Percentiles rank a stretch among this genome's conserved stretches.
Conservation (phyloP, 305 asterid genomes). For the Fraxinus velutina region DNA sequence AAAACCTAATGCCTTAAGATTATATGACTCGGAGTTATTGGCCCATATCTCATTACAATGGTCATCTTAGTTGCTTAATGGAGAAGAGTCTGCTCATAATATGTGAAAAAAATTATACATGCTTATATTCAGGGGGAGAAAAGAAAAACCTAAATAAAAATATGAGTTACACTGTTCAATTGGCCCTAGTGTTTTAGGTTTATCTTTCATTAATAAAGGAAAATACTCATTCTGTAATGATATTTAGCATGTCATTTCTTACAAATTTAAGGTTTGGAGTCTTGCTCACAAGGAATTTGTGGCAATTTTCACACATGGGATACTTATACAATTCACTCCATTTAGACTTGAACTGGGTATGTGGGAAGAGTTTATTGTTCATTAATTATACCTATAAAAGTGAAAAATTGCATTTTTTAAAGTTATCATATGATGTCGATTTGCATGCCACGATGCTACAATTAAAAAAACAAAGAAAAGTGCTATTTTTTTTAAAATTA, state of each 20-base stretch:
- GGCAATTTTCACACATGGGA: background rate
- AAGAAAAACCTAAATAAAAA: too few species aligned
- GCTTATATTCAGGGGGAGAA: background rate
- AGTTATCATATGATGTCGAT: background rate
- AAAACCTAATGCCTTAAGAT: too few species aligned
- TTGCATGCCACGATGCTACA: background rate
- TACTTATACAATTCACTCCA: background rate
- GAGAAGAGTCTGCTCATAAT: background rate
- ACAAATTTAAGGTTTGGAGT: background rate
- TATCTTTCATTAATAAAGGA: background rate
- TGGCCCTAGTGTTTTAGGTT: background rate
- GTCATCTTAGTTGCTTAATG: background rate
- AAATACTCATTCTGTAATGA: background rate
- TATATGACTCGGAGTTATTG: background rate
- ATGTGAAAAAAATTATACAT: background rate
- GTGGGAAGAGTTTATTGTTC: background rate
- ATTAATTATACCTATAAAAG: background rate
- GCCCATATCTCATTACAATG: background rate
- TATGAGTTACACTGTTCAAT: background rate
- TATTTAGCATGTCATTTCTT: background rate
- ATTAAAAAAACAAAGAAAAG: too few species aligned
- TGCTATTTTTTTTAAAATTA: too few species aligned
- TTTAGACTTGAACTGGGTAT: background rate
- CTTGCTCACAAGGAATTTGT: background rate
- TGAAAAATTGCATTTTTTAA: background rate